Base-by-base conservation (phyloP, 1,139 yeast species). In the Magnusiomyces tetraspermus region DNA sequence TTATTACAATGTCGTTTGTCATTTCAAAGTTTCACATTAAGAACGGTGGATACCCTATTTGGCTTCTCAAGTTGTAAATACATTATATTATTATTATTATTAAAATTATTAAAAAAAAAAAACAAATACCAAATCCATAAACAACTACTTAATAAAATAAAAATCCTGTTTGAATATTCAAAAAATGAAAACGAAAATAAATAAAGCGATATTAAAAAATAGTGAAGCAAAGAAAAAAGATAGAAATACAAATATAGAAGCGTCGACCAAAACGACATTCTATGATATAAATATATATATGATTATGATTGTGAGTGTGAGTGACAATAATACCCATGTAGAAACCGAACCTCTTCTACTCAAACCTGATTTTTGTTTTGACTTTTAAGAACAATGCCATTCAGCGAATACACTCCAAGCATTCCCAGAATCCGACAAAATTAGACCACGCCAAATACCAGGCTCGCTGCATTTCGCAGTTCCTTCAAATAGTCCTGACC, bases 371-470 rank as follows among this genome's bases (percentile, higher is more conserved):
- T n/a, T n/a, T n/a, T n/a, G n/a, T n/a, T n/a, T 19, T 15, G 11
- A 31, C 13, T 10, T 23, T 41, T 62, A 72, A 40, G 66, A 60
- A 66, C 94, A 85, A 47, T 76, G 76, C 98, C 98, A 92, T 67
- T 88, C 96, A 11, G 95, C 90, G 69, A 87, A 88, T 5, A 86
- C 89, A 62, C 89, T 85, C 90, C 96, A 87, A 53, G 92, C 83
- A 57, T 78, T 77, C 2, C 89, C 89, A 49, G 83, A 78, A 60
- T 87, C 94, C 6, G 90, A 84, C 49, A 85, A 78, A 0, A 87
- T 88, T 51, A 90, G 75, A 1, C 92, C 94, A 51, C 90, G 76
- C 85, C 96, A 92, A 30, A 76, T 67, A 1, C 98, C 98, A 5
- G 52, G 46, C 42, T 55, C 57, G 13, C 46, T 37, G 33, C 54